Percentiles rank a stretch among this genome's conserved stretches.
These are phyloP conservation scores for Metarhizium brunneum DNA, from an alignment of 2,329 filamentous ascomycete genomes.

Conservation along the genomic window DNA sequence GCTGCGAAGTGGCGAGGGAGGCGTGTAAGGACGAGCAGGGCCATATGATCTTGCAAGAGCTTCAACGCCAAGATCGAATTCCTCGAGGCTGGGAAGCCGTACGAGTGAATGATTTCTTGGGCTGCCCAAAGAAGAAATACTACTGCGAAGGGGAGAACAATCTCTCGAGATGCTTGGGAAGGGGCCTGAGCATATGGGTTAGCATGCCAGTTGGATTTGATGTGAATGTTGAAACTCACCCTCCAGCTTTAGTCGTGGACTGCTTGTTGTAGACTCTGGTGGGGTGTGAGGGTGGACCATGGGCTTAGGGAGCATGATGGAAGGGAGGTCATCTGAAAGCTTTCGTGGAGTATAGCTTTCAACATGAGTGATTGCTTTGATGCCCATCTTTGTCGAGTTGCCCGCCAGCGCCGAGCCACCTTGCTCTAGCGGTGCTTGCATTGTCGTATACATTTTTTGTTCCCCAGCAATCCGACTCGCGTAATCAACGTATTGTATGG, in stretches of 20 bases:
- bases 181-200: constrained; percentile 9
- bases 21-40: constrained; percentile 16
- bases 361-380: constrained; percentile 11
- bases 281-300: constrained; percentile 17
- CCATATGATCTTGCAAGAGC: constrained; percentile 23
- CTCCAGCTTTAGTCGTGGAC: constrained; percentile 23
- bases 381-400: constrained; percentile 11
- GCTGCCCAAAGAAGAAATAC: constrained; percentile 9
- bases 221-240: constrained; percentile 12
- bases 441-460: constrained; percentile 7
- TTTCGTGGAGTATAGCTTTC: constrained; percentile 11
- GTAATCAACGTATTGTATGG: background rate
- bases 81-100: constrained; percentile 25
- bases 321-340: constrained; percentile 13
- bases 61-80: constrained; percentile 30
- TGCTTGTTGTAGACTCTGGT: constrained; percentile 24
- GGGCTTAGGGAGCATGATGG: constrained; percentile 10
- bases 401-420: constrained; percentile 8
- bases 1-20: constrained; percentile 19
- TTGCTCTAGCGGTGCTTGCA: constrained; percentile 8
- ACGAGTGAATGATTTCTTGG: constrained; percentile 10
- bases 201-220: constrained; percentile 2
- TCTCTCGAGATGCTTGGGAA: constrained; percentile 14
- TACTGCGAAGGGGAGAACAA: constrained; percentile 16
- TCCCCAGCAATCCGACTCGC: background rate